Base-by-base conservation (phyloP, 768 basidiomycete genomes). In the Rhodotorula diobovata region DNA sequence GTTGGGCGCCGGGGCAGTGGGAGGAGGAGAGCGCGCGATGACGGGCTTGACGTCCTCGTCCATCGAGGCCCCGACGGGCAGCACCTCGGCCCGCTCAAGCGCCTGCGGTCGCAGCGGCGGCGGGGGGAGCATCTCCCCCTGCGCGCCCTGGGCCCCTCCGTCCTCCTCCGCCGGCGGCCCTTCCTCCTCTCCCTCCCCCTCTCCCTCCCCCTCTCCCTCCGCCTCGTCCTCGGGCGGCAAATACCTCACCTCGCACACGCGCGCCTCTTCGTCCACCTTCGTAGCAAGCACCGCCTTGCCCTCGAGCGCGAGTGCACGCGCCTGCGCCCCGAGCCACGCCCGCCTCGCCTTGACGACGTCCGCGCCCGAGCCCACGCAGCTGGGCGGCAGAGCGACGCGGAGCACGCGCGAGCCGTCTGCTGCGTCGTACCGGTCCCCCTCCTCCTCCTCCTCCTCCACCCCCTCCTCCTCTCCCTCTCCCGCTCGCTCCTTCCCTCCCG, bases 21-120 rank as follows among this genome's bases (percentile, higher is more conserved):
- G 23, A 11, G 5, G 28, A 18, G 45, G 43, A 18, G 64, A 6
- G 41, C 15, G 55, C 46, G 45, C 30, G 12, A 73, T 28, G 12
- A 53, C 43, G 4, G 72, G 72, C 61, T 73, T 73, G 72, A 73
- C 51, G 30, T 73, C 72, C 34, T 66, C 72, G 8, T 45, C 41
- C n/a, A 4, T 16, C 41, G 25, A 20, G 45, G 25, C 18, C 39
- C 28, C n/a, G 14, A 7, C 28, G 14, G 3, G 41, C 28, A 18
- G 39, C 4, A 6, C 23, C 16, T 10, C 1, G 9, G 37, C 21
- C 14, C 5, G 9, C 1, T 23, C 14, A 23, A 37, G 6, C 0
- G 32, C 11, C 2, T 50, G 21, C 30, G 18, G 35, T 56, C 12
- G 56, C 16, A 15, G 16, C 30, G 32, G 51, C 28, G 30, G n/a